These are phyloP conservation scores for Capsicum pubescens DNA, from an alignment of 257 asterid species.

Conservation along the genomic window DNA sequence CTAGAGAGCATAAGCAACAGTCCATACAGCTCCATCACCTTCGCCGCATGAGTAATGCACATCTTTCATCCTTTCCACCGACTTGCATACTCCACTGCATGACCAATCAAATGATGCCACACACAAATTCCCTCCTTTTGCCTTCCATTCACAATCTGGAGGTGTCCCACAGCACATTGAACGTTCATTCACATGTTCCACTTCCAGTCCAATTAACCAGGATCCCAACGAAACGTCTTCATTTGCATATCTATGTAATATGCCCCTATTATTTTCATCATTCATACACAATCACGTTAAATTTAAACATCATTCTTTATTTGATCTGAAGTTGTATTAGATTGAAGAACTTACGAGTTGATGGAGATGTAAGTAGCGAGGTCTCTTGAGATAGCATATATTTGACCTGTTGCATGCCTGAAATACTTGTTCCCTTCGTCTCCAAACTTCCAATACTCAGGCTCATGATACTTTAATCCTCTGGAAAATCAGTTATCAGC, in stretches of 20 bases:
- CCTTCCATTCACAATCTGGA: slow-evolving; percentile 68
- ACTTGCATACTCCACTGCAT: slow-evolving; percentile 84
- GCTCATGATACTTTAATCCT: slow-evolving; percentile 78
- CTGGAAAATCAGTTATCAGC: slow-evolving; percentile 39
- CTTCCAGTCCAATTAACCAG: slow-evolving; percentile 87
- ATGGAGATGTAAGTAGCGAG: slow-evolving; percentile 69
- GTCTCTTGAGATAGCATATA: slow-evolving; percentile 77
- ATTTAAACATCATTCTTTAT: background rate
- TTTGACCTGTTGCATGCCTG: slow-evolving; percentile 89
- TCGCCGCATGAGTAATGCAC: slow-evolving; percentile 77
- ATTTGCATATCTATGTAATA: slow-evolving; percentile 72
- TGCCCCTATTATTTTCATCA: slow-evolving; percentile 42
- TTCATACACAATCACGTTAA: background rate
- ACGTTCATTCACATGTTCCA: slow-evolving; percentile 71
- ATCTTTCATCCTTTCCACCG: slow-evolving; percentile 68
- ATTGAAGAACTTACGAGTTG: slow-evolving; percentile 57
- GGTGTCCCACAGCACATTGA: slow-evolving; percentile 85
- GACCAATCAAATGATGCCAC: slow-evolving; percentile 85
- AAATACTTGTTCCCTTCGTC: slow-evolving; percentile 75
- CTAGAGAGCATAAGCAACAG: slow-evolving; percentile 23
- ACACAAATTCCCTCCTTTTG: slow-evolving; percentile 60
- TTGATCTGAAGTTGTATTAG: background rate
- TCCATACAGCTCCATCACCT: slow-evolving; percentile 68
- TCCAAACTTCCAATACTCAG: slow-evolving; percentile 85
- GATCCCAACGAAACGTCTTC: slow-evolving; percentile 81